Evolutionary conservation across 1,139 yeast species (phyloP).

Genomic region (Zygotorulaspora mrakii): DNA sequence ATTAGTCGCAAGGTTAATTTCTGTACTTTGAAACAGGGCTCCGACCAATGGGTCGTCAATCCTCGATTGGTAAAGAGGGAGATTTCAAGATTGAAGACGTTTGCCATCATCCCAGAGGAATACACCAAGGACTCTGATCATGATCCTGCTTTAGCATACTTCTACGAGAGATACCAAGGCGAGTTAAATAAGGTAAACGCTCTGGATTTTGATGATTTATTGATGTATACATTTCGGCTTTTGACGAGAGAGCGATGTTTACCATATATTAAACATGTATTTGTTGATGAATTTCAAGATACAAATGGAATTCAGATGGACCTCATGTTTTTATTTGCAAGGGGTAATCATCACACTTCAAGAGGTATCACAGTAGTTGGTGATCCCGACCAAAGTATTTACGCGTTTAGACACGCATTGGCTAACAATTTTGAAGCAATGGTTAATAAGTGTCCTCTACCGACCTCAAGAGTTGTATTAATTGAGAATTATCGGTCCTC

Average conservation of each 20-base stretch:
- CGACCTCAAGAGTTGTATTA: slow-evolving; percentile 44
- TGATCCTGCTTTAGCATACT: slow-evolving; percentile 35
- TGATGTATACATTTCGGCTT: slow-evolving; percentile 52
- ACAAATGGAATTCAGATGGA: slow-evolving; percentile 74
- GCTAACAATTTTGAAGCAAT: slow-evolving; percentile 62
- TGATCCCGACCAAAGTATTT: slow-evolving; percentile 94
- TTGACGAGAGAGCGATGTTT: slow-evolving; percentile 48
- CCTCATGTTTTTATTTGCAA: slow-evolving; percentile 58
- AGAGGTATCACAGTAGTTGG: slow-evolving; percentile 81
- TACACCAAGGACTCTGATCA: slow-evolving; percentile 34
- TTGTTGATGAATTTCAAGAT: slow-evolving; percentile 94
- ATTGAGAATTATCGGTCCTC: slow-evolving; percentile 81
- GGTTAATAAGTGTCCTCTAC: slow-evolving; percentile 45
- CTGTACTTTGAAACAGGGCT: slow-evolving; percentile 27
- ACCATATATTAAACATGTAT: slow-evolving; percentile 57
- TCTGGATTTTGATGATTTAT: slow-evolving; percentile 82
- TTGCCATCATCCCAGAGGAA: slow-evolving; percentile 43
- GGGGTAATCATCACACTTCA: slow-evolving; percentile 34
- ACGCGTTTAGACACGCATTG: slow-evolving; percentile 81
- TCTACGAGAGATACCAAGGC: slow-evolving; percentile 54
- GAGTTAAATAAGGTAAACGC: slow-evolving; percentile 41
- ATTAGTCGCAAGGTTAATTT: slow-evolving; percentile 31
- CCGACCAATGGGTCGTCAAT: slow-evolving; percentile 33
- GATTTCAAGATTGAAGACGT: slow-evolving; percentile 53
- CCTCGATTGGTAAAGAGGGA: slow-evolving; percentile 41